Evolutionary conservation across 2,329 filamentous ascomycete species (phyloP), one percentile per base, ranked within the genome.

Genomic region (Phaeosphaeria sp.): DNA sequence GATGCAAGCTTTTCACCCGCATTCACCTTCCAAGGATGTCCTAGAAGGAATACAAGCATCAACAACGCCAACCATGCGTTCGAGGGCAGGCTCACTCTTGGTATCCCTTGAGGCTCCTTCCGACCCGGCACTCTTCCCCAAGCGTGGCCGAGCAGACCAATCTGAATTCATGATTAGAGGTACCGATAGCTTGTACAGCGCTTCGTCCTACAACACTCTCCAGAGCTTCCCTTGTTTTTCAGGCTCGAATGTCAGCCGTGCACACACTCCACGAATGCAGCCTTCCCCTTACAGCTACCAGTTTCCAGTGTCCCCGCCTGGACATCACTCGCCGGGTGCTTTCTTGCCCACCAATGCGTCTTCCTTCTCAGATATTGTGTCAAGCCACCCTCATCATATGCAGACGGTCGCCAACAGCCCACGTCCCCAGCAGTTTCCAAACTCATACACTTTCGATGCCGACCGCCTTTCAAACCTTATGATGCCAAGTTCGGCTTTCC

Each of bases 221-320:
- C 30, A 47, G 18, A 39, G 44, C 9, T 42, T 27, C 15, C 5
- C 21, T 2, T 42, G 9, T 27, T 48, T 52, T 46, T 18, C 43
- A 15, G 39, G 22, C 20, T 50, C 48, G 10, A 42, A 33, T 17
- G 13, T 25, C 13, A 20, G 33, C n/a, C 36, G 20, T 23, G 27
- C 20, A 17, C 47, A 51, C 0, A 53, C 46, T 30, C 27, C 42
- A 10, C 57, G 51, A 17, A 47, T 50, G 20, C 47, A 13, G 22
- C 36, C 43, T 13, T 50, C 50, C 9, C 57, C 50, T n/a, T 39
- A 54, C 33, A 25, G 17, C 48, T n/a, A 23, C 15, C 33, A 23
- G 20, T 25, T 15, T 11, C 27, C 49, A 7, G 44, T 50, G 18
- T 46, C 48, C 10, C 41, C n/a, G 2, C 18, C 50, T 5, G 36